Base-by-base conservation (phyloP, 495 filamentous ascomycete genomes). In the Annulohypoxylon nitens region DNA sequence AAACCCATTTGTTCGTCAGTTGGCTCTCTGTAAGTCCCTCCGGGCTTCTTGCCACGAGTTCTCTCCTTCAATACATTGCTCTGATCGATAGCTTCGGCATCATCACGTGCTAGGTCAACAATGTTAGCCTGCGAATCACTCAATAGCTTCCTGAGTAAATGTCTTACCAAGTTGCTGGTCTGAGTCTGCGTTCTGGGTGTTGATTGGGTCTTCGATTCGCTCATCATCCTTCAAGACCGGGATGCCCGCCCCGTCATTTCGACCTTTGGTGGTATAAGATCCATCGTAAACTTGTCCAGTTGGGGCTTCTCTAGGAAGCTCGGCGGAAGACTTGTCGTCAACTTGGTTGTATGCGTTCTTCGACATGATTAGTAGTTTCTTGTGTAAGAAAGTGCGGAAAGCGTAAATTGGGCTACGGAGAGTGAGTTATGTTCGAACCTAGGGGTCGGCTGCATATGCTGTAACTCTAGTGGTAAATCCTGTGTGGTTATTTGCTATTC, bases 171-270 rank as follows among this genome's bases (percentile, higher is more conserved):
- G 73, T 34, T 83, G 79, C 65, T 82, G 78, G 67, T 89, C 84
- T 2, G 83, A 81, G 66, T 90, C 84, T 0, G 85, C 84, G 1
- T 76, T 78, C 0, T 57, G 78, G 20, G 79, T 69, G 45, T 83
- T 71, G 10, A 86, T 83, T 7, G 82, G 81, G 41, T 87, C 87
- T 45, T 88, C 84, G 1, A 90, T 78, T 0, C 76, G 73, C 47
- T 76, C 83, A 5, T 85, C 78, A 64, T 90, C 88, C 23, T 83
- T 83, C 23, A 87, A 78, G 6, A 90, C 87, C 12, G 84, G 86
- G 12, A 90, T 81, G 5, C 30, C 30, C 2, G 83, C 36, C 11
- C 80, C 81, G 14, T 81, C 78, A 26, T 85, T 67, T 20, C 20
- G 33, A 18, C 25, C 58, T 16, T 61, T 12, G 0, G 78, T 74